Evolutionary conservation across 2,329 filamentous ascomycete genomes (phyloP).

Genomic region (Aspergillus unguis): DNA sequence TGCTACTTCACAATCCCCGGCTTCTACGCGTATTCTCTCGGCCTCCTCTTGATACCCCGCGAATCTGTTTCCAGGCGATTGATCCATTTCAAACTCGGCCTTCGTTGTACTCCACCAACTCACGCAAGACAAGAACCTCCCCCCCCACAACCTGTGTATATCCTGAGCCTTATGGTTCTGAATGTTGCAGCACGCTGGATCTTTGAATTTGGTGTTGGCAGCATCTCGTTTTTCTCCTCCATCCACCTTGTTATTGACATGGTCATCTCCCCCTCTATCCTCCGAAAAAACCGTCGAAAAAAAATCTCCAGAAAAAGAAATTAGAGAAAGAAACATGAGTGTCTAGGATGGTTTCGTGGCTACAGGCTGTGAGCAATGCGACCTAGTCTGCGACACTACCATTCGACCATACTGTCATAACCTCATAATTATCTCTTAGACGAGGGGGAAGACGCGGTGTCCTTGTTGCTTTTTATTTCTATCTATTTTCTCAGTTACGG

Average conservation of each 20-base stretch:
- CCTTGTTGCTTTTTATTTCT: conserved; percentile 32
- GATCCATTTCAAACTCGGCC: conserved; percentile 15
- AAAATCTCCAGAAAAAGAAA: conserved; percentile 17
- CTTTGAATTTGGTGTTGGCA: conserved; percentile 14
- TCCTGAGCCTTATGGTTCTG: conserved; percentile 13
- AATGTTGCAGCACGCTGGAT: conserved; percentile 14
- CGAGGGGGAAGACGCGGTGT: conserved; percentile 36
- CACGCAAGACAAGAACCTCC: conserved; percentile 10
- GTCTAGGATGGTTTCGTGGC: conserved; percentile 18
- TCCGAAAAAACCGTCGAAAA: conserved; percentile 5
- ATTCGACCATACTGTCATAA: conserved; percentile 26
- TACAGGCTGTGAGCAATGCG: conserved; percentile 29
- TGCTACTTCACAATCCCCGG: conserved; percentile 25
- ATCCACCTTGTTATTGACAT: conserved; percentile 14
- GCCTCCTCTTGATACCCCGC: conserved; percentile 39
- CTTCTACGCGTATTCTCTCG: conserved; percentile 26
- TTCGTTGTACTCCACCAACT: conserved; percentile 18
- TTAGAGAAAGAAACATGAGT: conserved; percentile 21
- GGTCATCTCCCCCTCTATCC: conserved; percentile 7
- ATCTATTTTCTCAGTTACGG: conserved; percentile 26
- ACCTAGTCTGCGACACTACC: conserved; percentile 29
- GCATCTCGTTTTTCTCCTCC: conserved; percentile 12
- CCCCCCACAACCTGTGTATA: conserved; percentile 22
- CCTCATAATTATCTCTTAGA: conserved; percentile 36
- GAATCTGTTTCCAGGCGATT: conserved; percentile 27